phyloP scores from a whole-genome alignment of 441 rosid genomes.

The Pelargonium australe region DNA sequence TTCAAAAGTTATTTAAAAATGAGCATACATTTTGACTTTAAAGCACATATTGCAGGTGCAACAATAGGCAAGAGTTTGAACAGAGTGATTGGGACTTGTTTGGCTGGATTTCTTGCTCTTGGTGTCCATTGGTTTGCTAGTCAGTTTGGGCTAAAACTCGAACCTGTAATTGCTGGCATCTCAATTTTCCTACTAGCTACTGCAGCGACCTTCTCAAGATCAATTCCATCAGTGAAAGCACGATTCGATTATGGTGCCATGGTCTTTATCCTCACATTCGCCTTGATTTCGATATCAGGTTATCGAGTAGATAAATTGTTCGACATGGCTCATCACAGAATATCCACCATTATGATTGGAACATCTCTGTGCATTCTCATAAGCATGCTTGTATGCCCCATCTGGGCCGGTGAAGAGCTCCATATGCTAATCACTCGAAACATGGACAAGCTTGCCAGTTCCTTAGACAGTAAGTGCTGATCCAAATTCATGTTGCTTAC shows the following conservation, averaged over 20 bases:
- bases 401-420: constrained; percentile 64
- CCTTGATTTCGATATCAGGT: constrained; percentile 50
- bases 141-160: constrained; percentile 35
- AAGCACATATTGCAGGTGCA: constrained; percentile 34
- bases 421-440: constrained; percentile 42
- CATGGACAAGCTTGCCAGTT: constrained; percentile 42
- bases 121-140: constrained; percentile 49
- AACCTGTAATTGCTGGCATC: constrained; percentile 39
- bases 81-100: constrained; percentile 45
- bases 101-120: constrained; percentile 59
- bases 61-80: constrained; percentile 52
- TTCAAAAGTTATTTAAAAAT: neutral
- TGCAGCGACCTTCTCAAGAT: constrained; percentile 54
- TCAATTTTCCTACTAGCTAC: constrained; percentile 58
- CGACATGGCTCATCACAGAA: constrained; percentile 42
- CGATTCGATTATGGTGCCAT: constrained; percentile 55
- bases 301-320: constrained; percentile 40
- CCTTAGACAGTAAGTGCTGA: constrained; percentile 37
- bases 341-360: constrained; percentile 48
- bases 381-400: constrained; percentile 44
- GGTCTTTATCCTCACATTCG: constrained; percentile 63
- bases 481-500: neutral
- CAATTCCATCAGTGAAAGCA: constrained; percentile 51
- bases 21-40: neutral
- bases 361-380: constrained; percentile 47